Evolutionary conservation across 2,329 filamentous ascomycete genomes (phyloP), one percentile per base, ranked within the genome.

Genomic region (Penicillium sp.): DNA sequence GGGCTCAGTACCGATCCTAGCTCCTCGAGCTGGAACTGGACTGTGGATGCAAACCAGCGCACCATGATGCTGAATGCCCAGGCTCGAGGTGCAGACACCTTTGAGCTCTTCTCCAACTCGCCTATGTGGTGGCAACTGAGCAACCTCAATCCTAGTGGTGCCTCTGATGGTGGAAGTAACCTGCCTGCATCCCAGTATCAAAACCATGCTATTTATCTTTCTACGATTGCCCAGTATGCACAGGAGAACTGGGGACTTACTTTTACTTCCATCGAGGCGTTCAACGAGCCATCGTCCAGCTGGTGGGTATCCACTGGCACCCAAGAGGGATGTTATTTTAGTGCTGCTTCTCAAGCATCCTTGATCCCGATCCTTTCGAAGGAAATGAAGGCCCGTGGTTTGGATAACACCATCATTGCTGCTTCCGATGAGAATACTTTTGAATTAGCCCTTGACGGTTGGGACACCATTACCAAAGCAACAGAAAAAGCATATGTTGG

Each of bases 1-100:
- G 55, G 55, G 31, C 10, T 49, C 16, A 60, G 49, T 31, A 27
- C 54, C 4, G 50, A 56, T 14, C 55, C 58, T 9, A 54, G 50
- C 3, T 60, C 58, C 3, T 60, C 58, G 5, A 60, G 58, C 37
- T 60, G 58, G 58, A 50, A 54, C 44, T 60, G 58, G 58, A 60
- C 47, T 16, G 58, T 60, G 7, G 58, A 60, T 49, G 55, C 55
- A 31, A 60, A 53, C 16, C 58, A 60, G 48, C 55, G 58, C 3
- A 49, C 21, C 26, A 60, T 60, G 58, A 50, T 60, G 55, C 33
- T 50, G 3, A 45, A 57, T 45, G 58, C 58, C 7, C 37, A 60
- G 31, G 44, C 55, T 3, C 35, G 58, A 29, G 58, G 58, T 14
- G 58, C 58, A 8, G 54, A 54, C 10, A 60, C 53, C 2, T 60